Evolutionary conservation across 2,329 filamentous ascomycete genomes (phyloP), one percentile per base, ranked within the genome.

Genomic region (Trichophyton mentagrophytes): DNA sequence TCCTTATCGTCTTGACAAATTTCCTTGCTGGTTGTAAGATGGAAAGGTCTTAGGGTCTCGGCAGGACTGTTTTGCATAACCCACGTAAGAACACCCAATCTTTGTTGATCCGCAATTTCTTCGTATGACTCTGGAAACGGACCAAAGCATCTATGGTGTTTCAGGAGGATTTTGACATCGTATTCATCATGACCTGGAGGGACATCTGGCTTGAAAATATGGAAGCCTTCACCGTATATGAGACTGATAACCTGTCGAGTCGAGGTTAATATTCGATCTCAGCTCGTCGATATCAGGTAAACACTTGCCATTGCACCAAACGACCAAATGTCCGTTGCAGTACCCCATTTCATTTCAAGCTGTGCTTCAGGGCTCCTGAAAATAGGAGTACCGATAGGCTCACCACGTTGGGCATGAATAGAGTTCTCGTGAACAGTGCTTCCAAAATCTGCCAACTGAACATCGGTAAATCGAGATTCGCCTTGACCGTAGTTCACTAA

Each of bases 1-100:
- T 57, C 60, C 57, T 69, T 71, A 60, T 74, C 71, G 42, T 68
- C 64, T 25, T 66, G 60, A 2, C 62, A 66, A 22, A 75, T 66
- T 60, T 74, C 72, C 27, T 53, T 55, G 33, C 11, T 9, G 11
- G 33, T 38, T n/a, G 40, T 44, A 15, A n/a, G 15, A 15, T 44
- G 40, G 15, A 44, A 44, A 17, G 40, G 46, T 60, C 65, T 72
- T 62, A 67, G 62, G 59, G 63, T 65, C 51, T 68, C 38, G 59
- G 60, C 57, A 56, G 65, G 62, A 49, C 62, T 61, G 55, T 58
- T 17, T 5, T 62, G 27, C 61, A 65, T 66, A 22, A 65, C 51
- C 53, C 46, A 25, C 47, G 38, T 40, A 3, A 66, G 33, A 4
- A 62, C 8, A 17, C 30, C 57, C 36, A 64, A 47, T 2, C 57